phyloP scores from a whole-genome alignment of 352 stramenopile genomes.

The Phytophthora sansomeana region DNA sequence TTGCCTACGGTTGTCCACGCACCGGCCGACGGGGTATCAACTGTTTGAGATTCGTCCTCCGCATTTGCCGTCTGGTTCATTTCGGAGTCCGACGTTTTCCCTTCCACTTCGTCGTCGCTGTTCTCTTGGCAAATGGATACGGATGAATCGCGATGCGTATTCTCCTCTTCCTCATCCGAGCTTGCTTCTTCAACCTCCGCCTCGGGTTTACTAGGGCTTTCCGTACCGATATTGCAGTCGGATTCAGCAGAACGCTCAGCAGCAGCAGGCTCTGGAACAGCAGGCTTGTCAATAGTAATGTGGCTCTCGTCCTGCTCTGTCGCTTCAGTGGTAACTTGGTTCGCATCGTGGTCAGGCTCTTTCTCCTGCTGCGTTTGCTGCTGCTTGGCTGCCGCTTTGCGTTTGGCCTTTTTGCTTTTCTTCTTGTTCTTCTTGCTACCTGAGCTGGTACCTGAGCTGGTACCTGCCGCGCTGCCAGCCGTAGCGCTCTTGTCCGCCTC shows the following conservation, averaged over 20 bases:
- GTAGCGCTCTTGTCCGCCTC: conserved; percentile 26
- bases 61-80: background rate
- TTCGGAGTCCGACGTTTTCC: conserved; percentile 4
- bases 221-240: background rate
- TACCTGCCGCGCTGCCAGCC: conserved; percentile 2
- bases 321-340: background rate
- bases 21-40: conserved; percentile 26
- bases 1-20: conserved; percentile 82
- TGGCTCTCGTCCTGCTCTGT: conserved; percentile 6
- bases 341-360: conserved; percentile 17
- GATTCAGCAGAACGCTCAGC: conserved; percentile 8
- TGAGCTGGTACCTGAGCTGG: conserved; percentile 1
- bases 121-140: conserved; percentile 20
- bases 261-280: background rate
- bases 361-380: conserved; percentile 22
- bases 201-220: background rate
- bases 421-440: conserved; percentile 71
- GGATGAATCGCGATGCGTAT: conserved; percentile 9
- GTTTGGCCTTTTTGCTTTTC: conserved; percentile 80
- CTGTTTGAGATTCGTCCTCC: background rate
- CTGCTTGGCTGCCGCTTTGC: conserved; percentile 47
- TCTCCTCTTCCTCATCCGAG: conserved; percentile 37
- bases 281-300: background rate
- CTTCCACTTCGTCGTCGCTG: conserved; percentile 27
- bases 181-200: conserved; percentile 27